These are phyloP conservation scores for Lenzites betulinus DNA, from an alignment of 768 basidiomycete species.

Conservation along the genomic window DNA sequence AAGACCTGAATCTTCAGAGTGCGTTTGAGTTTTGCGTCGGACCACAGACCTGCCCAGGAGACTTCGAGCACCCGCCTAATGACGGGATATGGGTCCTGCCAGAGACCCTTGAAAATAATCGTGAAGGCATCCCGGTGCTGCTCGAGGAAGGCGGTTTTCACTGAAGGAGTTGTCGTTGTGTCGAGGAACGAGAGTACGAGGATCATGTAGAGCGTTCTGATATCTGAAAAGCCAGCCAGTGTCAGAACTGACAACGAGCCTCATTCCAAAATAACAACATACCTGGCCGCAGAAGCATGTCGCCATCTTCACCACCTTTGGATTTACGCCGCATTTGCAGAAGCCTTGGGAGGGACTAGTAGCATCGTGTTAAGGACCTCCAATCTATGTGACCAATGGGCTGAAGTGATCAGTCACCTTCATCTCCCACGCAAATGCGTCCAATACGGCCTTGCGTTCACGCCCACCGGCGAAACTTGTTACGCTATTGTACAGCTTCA, in stretches of 20 bases:
- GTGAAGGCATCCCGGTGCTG: constrained; percentile 66
- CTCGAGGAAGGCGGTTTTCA: constrained; percentile 70
- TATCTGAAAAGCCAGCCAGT: constrained; percentile 49
- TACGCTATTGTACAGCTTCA: constrained; percentile 65
- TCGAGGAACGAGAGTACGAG: constrained; percentile 77
- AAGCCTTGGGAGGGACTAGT: constrained; percentile 65
- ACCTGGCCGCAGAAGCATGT: constrained; percentile 62
- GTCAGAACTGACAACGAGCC: too few relatives aligned
- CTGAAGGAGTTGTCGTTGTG: constrained; percentile 42
- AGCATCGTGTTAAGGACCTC: not conserved
- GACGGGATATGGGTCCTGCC: constrained; percentile 64
- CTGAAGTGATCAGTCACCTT: constrained; percentile 47
- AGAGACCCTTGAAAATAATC: constrained; percentile 73
- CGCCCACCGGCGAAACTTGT: constrained; percentile 65
- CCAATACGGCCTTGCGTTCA: constrained; percentile 62
- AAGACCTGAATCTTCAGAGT: constrained; percentile 74
- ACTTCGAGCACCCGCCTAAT: constrained; percentile 67
- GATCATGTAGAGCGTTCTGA: constrained; percentile 72
- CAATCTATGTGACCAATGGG: not conserved
- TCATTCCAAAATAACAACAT: constrained; percentile 14
- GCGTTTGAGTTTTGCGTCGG: constrained; percentile 68
- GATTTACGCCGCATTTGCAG: constrained; percentile 69
- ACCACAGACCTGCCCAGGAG: constrained; percentile 79
- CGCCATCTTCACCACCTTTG: constrained; percentile 40
- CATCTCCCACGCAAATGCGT: constrained; percentile 76